Base-by-base conservation (phyloP, 805 yeast genomes). In the Candida tammaniensis region DNA sequence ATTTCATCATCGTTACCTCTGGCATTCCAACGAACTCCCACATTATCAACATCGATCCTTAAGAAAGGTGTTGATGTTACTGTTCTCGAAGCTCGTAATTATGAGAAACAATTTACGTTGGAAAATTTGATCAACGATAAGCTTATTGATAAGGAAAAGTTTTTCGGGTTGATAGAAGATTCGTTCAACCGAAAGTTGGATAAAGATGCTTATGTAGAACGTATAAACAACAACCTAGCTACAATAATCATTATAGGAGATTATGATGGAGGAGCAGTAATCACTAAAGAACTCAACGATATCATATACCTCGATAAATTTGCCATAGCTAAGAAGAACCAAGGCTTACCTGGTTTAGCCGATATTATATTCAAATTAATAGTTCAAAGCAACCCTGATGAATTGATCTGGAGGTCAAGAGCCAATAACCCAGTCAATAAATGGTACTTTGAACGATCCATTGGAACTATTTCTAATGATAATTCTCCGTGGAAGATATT, bases 371-470 rank as follows among this genome's bases (percentile, higher is more conserved):
- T 93, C 67, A 93, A 91, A 53, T 70, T 84, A 6, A 77, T 93
- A 68, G 62, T 78, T 7, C 76, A 75, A 31, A 57, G 78, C 23
- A 89, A 80, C 52, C 84, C 86, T 0, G 60, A 71, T 11, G 93
- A 87, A 52, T 56, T 88, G 9, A 62, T 93, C 2, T 93, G 98
- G 98, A 74, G 98, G 49, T 91, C 98, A 1, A 67, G 95, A 29
- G 74, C 73, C 38, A 74, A 64, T 36, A 93, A 93, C 56, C 96
- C 96, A 0, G 96, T 93, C 6, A 93, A 93, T 64, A 88, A 88
- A 52, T 93, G 98, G 98, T 91, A 91, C 54, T 93, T 91, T 58
- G 97, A 93, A 52, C 69, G 98, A 43, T 82, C 95, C 25, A 63
- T 70, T 12, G 95, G 95, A 1, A 80, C 82, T 17, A 52, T 79